Evolutionary conservation across 2,329 filamentous ascomycete species (phyloP), one percentile per base, ranked within the genome.

Genomic region (Penicillium expansum): DNA sequence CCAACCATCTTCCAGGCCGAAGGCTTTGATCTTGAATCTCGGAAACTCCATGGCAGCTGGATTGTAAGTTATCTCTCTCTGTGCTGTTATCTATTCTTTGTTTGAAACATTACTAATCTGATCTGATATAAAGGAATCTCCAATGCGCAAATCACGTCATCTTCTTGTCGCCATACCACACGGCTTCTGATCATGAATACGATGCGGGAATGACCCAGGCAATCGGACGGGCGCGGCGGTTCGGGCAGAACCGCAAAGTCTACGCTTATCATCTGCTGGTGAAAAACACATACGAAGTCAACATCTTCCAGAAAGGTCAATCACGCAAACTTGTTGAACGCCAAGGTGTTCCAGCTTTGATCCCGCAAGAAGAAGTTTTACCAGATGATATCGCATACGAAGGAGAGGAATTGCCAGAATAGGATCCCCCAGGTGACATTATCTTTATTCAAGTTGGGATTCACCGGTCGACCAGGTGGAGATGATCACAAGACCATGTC

Each of bases 61-160:
- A 50, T 70, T 82, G 82, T 84, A 76, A 80, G 81, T 77, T 8
- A 16, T 18, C 33, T 37, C 29, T 30, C 35, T 27, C 35, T 18
- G 20, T 24, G 22, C 35, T 18, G 20, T 24, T 18, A 27, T 10
- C 27, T 4, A 4, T 13, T n/a, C 14, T 18, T 51, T 33, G 14
- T 18, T 24, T 22, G 13, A 22, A 4, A 44, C 14, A 5, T 38
- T 18, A 56, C 56, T 66, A 55, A 63, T 52, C 54, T 33, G 35
- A n/a, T 52, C 16, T 39, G 8, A 16, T 33, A 30, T 33, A 56
- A 56, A 84, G 82, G 10, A 89, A 89, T 60, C 71, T 89, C 1
- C 82, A 84, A 45, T 80, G 79, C 38, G 85, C 85, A 0, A 88
- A 87, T 59, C 84, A 89, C 56, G 74, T 88, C 35, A 79, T 89